Evolutionary conservation across 768 basidiomycete genomes (phyloP), one percentile per base, ranked within the genome.

Genomic region (Leccinum truebloodii): DNA sequence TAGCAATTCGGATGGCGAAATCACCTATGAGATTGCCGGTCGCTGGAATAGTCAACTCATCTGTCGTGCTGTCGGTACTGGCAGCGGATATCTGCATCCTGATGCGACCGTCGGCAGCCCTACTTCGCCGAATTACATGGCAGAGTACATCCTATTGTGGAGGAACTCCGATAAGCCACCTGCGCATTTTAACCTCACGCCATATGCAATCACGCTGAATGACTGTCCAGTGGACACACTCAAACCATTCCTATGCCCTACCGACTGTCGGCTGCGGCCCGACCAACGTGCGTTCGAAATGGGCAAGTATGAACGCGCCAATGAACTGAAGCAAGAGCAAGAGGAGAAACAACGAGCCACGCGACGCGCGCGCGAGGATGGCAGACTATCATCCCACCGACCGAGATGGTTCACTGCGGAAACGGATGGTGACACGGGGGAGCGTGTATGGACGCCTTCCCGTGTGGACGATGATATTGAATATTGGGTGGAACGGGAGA

Each of bases 11-110:
- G 65, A 76, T 0, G 94, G 90, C 10, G 77, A 81, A 22, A 78
- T 87, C 32, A 85, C 81, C 0, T 92, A 95, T 75, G 94, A 96
- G 59, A 94, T 98, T 52, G 95, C 95, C 0, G 95, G 95, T 5
- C 84, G 94, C 2, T 98, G 95, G 96, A 94, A 93, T 69, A 91
- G 90, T 49, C 95, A 98, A 69, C 86, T 98, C 37, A 88, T 98
- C 56, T 94, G 94, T 20, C 85, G 93, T 10, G 82, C 84, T 22
- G 83, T 85, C 8, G 89, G 89, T 10, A 80, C 81, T 3, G 83
- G 83, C 9, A 74, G 73, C 46, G 87, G 84, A 12, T 80, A 78
- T 46, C 80, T 94, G 13, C 81, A 88, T 57, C 94, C 94, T 0
- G 93, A 95, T 66, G 82, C 87, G 30, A 69, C 81, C 3, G 75